phyloP scores from a whole-genome alignment of 1,284 basidiomycete species.

The Termitomyces sp. region DNA sequence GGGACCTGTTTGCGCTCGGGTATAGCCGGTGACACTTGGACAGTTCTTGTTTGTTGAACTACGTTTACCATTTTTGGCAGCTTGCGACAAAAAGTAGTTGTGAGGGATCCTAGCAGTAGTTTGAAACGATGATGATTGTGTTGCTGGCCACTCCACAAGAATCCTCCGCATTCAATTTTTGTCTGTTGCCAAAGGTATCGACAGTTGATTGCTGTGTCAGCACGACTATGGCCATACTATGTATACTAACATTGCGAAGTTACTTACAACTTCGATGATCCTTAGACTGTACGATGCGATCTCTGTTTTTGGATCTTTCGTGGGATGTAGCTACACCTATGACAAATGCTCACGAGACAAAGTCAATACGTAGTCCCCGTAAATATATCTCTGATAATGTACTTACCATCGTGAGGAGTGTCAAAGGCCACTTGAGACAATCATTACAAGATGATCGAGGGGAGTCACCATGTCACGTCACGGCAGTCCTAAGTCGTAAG shows the following conservation, averaged over 20 bases:
- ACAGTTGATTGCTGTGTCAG: background rate
- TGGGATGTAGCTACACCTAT: too few relatives aligned
- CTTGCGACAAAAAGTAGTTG: constrained; percentile 1
- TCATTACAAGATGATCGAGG: constrained; percentile 13
- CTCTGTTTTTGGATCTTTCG: too few relatives aligned
- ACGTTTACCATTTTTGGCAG: constrained; percentile 19
- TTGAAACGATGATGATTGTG: background rate
- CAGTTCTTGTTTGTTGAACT: constrained; percentile 11
- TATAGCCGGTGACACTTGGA: constrained; percentile 4
- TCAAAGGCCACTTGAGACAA: too few relatives aligned
- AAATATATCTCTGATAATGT: too few relatives aligned
- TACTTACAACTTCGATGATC: too few relatives aligned
- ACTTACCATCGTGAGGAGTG: background rate
- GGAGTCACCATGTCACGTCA: constrained; percentile 24
- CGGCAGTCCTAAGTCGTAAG: constrained; percentile 14
- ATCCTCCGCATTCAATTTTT: background rate
- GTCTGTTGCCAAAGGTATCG: background rate
- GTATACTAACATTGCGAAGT: too few relatives aligned
- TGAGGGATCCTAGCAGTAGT: background rate
- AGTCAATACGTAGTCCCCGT: too few relatives aligned
- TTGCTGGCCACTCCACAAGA: background rate
- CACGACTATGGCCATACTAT: background rate
- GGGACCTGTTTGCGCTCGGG: background rate
- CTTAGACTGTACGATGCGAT: too few relatives aligned
- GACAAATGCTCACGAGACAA: too few relatives aligned